These are phyloP conservation scores for Coix lacrymajobi DNA, from an alignment of 176 grass and related monocot species.

Conservation along the genomic window DNA sequence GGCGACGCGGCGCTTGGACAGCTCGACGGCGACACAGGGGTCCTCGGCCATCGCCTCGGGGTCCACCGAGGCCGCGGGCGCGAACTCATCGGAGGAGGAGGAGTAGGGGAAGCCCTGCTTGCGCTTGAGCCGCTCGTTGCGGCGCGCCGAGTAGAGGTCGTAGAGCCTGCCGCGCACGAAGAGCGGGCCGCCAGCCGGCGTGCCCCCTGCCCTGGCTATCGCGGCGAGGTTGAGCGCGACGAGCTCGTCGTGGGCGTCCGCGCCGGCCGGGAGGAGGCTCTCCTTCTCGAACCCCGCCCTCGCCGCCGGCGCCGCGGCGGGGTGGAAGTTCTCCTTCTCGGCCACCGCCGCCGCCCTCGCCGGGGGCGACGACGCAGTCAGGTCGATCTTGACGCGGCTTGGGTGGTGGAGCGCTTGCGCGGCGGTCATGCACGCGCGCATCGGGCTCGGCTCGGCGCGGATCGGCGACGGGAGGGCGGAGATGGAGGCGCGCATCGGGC, in stretches of 20 bases:
- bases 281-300: conserved; percentile 26
- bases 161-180: conserved; percentile 83
- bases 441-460: not conserved
- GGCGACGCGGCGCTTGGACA: conserved; percentile 47
- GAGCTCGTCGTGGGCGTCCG: conserved; percentile 5
- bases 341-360: not conserved
- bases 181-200: conserved; percentile 31
- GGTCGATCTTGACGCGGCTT: not conserved
- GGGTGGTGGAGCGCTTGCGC: not conserved
- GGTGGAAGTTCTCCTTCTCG: conserved; percentile 37
- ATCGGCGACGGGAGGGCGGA: not conserved
- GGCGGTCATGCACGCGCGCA: not conserved
- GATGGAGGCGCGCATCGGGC: conserved; percentile 17
- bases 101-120: conserved; percentile 50
- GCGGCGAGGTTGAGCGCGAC: conserved; percentile 14
- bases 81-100: not conserved
- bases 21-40: conserved; percentile 67
- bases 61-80: not conserved
- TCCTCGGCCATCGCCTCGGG: conserved; percentile 47
- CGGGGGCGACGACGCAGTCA: not conserved
- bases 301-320: not conserved
- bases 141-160: conserved; percentile 71
- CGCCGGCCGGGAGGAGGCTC: conserved; percentile 7
- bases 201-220: not conserved
- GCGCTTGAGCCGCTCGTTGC: conserved; percentile 77